Evolutionary conservation across 176 grass and related monocot genomes (phyloP).

Genomic region (Hordeum marinum): DNA sequence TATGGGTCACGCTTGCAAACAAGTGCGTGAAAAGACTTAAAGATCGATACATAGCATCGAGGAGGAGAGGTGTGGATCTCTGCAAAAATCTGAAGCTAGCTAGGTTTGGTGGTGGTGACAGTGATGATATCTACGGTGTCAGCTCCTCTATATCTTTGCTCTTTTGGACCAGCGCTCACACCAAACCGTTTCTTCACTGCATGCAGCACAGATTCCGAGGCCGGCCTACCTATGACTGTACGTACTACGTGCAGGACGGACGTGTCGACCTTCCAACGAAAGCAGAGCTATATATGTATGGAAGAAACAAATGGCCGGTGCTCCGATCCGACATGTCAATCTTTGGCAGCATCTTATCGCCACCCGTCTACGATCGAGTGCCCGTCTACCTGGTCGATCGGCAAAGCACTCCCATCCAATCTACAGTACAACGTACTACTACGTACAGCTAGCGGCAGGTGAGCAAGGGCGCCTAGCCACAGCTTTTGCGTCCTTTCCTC

Average conservation of each 20-base stretch:
- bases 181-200: not conserved
- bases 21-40: not conserved
- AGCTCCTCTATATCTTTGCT: slow-evolving; percentile 3
- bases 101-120: not conserved
- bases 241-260: not conserved
- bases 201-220: not conserved
- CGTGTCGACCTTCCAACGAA: not conserved
- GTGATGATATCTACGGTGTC: not conserved
- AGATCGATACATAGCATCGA: not conserved
- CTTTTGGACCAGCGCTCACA: not conserved
- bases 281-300: not conserved
- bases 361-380: too few species aligned
- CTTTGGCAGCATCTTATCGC: not conserved
- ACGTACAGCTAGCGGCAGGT: too few species aligned
- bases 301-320: not conserved
- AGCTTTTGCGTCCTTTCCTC: not conserved
- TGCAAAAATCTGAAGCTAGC: not conserved
- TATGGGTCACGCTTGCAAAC: not conserved
- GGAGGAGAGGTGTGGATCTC: not conserved
- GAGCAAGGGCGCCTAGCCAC: not conserved
- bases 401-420: not conserved
- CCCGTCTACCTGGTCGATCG: not conserved
- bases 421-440: too few species aligned
- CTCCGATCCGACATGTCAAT: not conserved
- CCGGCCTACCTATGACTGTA: not conserved